These are phyloP conservation scores for Hypoxylon sp. DNA, from an alignment of 2,329 filamentous ascomycete genomes.

Conservation along the genomic window DNA sequence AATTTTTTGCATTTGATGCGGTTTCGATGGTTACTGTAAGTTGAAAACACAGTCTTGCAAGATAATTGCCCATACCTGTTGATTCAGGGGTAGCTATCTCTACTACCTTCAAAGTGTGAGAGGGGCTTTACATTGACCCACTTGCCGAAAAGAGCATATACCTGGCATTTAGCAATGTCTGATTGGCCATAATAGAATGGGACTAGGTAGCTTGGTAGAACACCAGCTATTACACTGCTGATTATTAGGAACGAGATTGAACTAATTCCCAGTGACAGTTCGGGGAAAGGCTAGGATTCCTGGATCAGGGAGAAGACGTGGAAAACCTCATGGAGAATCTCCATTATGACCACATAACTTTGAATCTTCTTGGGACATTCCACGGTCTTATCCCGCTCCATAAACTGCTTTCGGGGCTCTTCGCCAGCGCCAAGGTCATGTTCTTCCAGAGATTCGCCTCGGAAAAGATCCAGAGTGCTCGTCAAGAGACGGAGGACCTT, in stretches of 20 bases:
- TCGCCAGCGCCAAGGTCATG: background rate
- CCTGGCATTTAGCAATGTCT: background rate
- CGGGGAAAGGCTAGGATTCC: background rate
- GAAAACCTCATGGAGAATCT: background rate
- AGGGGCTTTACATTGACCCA: background rate
- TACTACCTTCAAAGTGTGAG: no score
- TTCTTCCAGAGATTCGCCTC: background rate
- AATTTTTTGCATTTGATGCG: background rate
- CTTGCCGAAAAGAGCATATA: background rate
- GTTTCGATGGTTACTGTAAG: background rate
- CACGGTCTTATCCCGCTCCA: background rate
- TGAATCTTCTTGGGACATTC: background rate
- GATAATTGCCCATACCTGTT: background rate
- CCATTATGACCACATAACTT: background rate
- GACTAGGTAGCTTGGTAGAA: background rate
- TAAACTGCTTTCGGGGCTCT: background rate
- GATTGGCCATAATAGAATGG: background rate
- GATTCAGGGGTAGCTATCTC: background rate
- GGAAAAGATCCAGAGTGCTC: background rate
- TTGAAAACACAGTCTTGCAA: background rate
- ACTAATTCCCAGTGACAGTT: background rate
- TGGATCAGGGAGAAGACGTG: background rate
- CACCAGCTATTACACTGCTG: background rate
- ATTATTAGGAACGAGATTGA: background rate
- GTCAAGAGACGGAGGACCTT: background rate